Evolutionary conservation across 805 yeast genomes (phyloP), one percentile per base, ranked within the genome.

Genomic region (Myxozyma sirexii): DNA sequence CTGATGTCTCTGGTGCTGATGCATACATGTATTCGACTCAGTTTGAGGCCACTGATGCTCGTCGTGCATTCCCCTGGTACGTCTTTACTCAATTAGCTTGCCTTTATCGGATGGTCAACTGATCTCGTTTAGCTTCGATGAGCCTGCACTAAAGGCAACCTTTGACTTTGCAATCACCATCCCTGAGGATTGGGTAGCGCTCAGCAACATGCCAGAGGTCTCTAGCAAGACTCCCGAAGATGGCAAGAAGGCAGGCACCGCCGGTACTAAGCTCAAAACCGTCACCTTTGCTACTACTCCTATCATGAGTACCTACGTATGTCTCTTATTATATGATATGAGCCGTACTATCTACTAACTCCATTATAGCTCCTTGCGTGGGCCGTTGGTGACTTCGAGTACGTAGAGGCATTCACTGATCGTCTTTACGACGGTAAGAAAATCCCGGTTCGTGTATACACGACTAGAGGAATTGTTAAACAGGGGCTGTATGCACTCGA

Each of bases 11-110:
- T 60, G 79, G 86, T 63, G 88, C 90, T 23, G 84, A 84, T 41
- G 85, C 84, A 69, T 85, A 86, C 72, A 79, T 88, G 80, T 89
- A 90, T 45, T 85, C 92, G 47, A 87, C 96, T 46, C 96, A 88
- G 75, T 85, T 88, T 83, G 96, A 88, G 76, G 85, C 96, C 24
- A 86, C 93, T 21, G 94, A 88, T 71, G 89, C 93, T 67, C 84
- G 96, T 69, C 81, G 90, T 69, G 94, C 94, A 8, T 88, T 88
- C 80, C 96, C 96, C 35, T 87, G 88, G 65, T 61, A 44, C 21
- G 59, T 37, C 7, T 7, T 17, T 38, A 6, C 7, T 23, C 26
- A 10, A 19, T 37, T 37, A 37, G 41, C 6, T 15, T 5, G 19
- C 6, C 10, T 38, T 38, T 38, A 17, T 4, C 12, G n/a, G 2